These are phyloP conservation scores for Henckelia pumila DNA, from an alignment of 257 asterid species.

Conservation along the genomic window DNA sequence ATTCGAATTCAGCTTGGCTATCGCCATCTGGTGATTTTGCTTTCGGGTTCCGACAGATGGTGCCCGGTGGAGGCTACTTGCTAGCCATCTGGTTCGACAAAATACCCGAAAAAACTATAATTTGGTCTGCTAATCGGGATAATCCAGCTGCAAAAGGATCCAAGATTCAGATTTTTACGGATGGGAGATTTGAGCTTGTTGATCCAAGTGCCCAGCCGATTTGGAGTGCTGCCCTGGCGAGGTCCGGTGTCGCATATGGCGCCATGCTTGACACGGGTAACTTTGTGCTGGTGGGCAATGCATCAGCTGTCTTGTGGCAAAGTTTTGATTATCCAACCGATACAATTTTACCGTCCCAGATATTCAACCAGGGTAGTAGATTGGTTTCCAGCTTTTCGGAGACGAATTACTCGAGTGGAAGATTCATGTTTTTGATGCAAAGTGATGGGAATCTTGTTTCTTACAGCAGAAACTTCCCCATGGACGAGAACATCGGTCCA, in stretches of 20 bases:
- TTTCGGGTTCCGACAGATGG: slow-evolving; percentile 33
- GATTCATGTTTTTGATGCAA: slow-evolving; percentile 25
- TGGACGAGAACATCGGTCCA: background rate
- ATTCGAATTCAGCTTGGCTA: slow-evolving; percentile 12
- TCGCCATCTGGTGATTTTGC: slow-evolving; percentile 43
- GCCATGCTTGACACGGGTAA: slow-evolving; percentile 35
- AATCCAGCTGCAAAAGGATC: slow-evolving; percentile 27
- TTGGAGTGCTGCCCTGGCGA: slow-evolving; percentile 13
- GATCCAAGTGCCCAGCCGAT: slow-evolving; percentile 20
- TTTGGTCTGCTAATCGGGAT: slow-evolving; percentile 44
- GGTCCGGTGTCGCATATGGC: slow-evolving; percentile 27
- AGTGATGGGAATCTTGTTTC: slow-evolving; percentile 31
- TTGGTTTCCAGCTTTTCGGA: slow-evolving; percentile 26
- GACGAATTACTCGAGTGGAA: slow-evolving; percentile 21
- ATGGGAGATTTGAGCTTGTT: slow-evolving; percentile 22
- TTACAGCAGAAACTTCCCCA: slow-evolving; percentile 26
- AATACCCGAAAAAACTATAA: slow-evolving; percentile 29
- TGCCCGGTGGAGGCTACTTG: slow-evolving; percentile 31
- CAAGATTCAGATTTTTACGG: slow-evolving; percentile 18
- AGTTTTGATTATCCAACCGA: slow-evolving; percentile 36
- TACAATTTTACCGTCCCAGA: slow-evolving; percentile 30
- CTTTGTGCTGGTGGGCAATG: slow-evolving; percentile 24
- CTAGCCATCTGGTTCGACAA: slow-evolving; percentile 43
- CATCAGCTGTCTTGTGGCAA: slow-evolving; percentile 27
- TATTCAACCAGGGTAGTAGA: background rate